Evolutionary conservation across 2,329 filamentous ascomycete species (phyloP).

Genomic region (Colletotrichum sidae): DNA sequence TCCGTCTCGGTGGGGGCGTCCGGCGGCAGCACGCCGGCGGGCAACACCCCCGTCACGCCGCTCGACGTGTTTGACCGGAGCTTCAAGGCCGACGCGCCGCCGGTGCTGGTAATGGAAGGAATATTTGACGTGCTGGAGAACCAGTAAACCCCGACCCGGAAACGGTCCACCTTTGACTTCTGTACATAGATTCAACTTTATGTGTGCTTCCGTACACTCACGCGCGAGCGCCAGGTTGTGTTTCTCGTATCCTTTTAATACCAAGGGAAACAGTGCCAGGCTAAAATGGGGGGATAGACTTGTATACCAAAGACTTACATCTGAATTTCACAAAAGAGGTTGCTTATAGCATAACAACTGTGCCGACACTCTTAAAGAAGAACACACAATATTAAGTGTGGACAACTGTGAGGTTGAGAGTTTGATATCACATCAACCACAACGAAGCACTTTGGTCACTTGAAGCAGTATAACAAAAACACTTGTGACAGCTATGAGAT

Average conservation of each 20-base stretch:
- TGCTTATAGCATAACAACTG: too few relatives aligned
- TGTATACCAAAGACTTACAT: too few relatives aligned
- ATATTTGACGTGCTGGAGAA: conserved; percentile 35
- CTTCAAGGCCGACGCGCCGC: conserved; percentile 14
- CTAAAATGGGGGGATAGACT: too few relatives aligned
- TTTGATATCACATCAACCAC: too few relatives aligned
- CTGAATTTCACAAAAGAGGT: too few relatives aligned
- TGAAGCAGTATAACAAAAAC: too few relatives aligned
- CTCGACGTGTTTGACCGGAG: conserved; percentile 10
- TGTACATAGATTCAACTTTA: background rate
- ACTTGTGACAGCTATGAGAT: too few relatives aligned
- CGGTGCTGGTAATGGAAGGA: conserved; percentile 24
- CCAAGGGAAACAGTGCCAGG: too few relatives aligned
- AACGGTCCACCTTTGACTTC: background rate
- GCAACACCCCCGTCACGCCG: background rate
- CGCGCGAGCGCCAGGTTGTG: conserved; percentile 7
- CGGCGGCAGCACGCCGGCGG: background rate
- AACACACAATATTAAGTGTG: too few relatives aligned
- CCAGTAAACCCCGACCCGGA: background rate
- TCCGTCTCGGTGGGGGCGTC: conserved; percentile 12
- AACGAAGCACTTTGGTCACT: too few relatives aligned
- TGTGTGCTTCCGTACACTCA: background rate
- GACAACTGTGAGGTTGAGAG: too few relatives aligned
- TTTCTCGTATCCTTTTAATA: conserved; percentile 19
- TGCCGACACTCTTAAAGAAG: rapidly evolving